Evolutionary conservation across 345 rosid species (phyloP).

Genomic region (Citrus inodora): DNA sequence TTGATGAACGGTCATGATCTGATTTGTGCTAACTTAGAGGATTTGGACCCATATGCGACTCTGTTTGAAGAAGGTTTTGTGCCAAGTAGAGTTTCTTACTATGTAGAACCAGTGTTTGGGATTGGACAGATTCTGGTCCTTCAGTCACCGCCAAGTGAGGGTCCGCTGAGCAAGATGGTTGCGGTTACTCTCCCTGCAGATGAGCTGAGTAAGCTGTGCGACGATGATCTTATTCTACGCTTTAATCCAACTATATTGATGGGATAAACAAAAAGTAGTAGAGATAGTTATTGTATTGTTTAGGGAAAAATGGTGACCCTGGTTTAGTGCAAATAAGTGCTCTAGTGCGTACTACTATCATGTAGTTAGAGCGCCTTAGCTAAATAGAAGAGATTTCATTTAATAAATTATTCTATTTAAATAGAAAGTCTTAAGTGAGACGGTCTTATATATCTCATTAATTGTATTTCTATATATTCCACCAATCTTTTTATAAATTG

Average conservation of each 20-base stretch:
- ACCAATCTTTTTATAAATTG: too few relatives aligned
- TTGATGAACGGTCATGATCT: constrained; percentile 41
- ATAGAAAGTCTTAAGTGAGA: neutral
- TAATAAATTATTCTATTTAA: too few relatives aligned
- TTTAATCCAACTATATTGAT: constrained; percentile 46
- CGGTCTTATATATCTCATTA: too few relatives aligned
- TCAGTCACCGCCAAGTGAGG: constrained; percentile 34
- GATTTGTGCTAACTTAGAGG: constrained; percentile 44
- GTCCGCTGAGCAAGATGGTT: constrained; percentile 45
- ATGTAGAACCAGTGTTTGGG: constrained; percentile 41
- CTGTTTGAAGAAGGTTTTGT: constrained; percentile 39
- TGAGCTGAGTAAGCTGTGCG: constrained; percentile 34
- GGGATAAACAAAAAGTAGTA: constrained; percentile 13
- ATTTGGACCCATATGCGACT: constrained; percentile 22
- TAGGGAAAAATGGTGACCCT: neutral
- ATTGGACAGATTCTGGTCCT: constrained; percentile 50
- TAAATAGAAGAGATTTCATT: neutral
- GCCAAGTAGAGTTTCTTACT: constrained; percentile 36
- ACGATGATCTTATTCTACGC: constrained; percentile 42
- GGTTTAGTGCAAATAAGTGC: neutral
- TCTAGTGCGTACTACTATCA: too few relatives aligned
- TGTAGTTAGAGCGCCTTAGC: neutral
- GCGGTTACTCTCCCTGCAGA: constrained; percentile 49
- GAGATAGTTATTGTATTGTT: neutral
- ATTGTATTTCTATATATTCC: too few relatives aligned